Evolutionary conservation across 805 yeast species (phyloP), one percentile per base, ranked within the genome.

Genomic region (Candida sonorensis): DNA sequence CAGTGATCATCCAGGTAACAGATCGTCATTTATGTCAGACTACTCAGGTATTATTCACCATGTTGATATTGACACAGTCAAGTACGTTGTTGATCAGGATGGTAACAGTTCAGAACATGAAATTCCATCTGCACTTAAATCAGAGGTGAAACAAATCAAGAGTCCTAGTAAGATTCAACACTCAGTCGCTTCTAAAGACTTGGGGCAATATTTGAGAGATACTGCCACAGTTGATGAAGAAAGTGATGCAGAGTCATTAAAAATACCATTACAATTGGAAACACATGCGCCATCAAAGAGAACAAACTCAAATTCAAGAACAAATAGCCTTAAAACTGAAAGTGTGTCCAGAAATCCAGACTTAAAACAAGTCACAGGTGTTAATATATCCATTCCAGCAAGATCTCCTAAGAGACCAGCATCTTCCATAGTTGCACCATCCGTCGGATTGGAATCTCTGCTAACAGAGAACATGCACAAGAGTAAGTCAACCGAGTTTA

Each of bases 11-110:
- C 36, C 48, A 4, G 54, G 48, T 9, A 49, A 50, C 20, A 36
- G 65, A 34, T 37, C 48, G 2, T 60, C 65, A 1, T 35, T 51
- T 38, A 23, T 57, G 29, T 59, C 64, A 1, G 54, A 56, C 5
- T 60, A 60, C 38, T 57, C 63, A 0, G 65, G 64, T 10, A 44
- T 60, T 11, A 56, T 60, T n/a, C 62, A 60, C 11, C 45, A 56
- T 27, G 60, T 55, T 13, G 62, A 57, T 34, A 49, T 52, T 26
- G 62, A 57, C 35, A 57, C 56, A 11, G 51, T 55, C 20, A 48
- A 38, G 38, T 59, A 48, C 17, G 53, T 55, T 17, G 60, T 50
- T 16, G 53, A 48, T 34, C 36, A 35, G 27, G 42, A 38, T 10
- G 40, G 22, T 3, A 31, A 30, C 4, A 40, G 38, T n/a, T 33